Conservation (phyloP, 352 stramenopile species). For the Lagenidium sp. region DNA sequence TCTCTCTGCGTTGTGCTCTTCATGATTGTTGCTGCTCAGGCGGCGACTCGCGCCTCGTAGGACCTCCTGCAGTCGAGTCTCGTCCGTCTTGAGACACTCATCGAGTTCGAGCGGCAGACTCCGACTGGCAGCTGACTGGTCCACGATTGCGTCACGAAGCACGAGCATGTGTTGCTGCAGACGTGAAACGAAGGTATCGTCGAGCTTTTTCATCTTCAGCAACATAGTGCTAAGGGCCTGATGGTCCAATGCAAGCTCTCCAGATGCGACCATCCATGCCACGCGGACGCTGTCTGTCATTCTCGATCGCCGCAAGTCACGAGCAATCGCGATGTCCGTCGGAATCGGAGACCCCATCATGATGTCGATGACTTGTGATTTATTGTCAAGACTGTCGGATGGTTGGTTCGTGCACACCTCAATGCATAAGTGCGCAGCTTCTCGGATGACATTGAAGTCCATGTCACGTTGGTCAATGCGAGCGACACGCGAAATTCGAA, state of each 20-base stretch:
- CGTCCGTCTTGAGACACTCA: too few species aligned
- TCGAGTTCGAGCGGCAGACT: background rate
- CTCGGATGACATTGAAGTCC: slow-evolving; percentile 4
- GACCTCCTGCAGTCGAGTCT: too few species aligned
- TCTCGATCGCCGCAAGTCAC: background rate
- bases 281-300: slow-evolving; percentile 1
- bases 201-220: background rate
- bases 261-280: slow-evolving; percentile 8
- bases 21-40: too few species aligned
- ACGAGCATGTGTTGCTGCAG: background rate
- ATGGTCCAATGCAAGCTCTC: slow-evolving; percentile 4
- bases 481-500: slow-evolving; percentile 1
- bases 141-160: background rate
- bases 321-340: background rate
- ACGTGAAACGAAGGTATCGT: background rate
- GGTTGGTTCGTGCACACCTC: slow-evolving; percentile 2
- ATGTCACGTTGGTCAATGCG: slow-evolving; percentile 8
- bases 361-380: too few species aligned
- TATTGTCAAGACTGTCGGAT: too few species aligned
- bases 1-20: too few species aligned
- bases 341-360: too few species aligned
- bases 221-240: slow-evolving; percentile 1
- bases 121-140: background rate
- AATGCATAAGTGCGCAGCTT: slow-evolving; percentile 3
- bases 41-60: too few species aligned